A percentile compares a stretch with the other conserved stretches of the same genome.
phyloP scores from a whole-genome alignment of 163 green algal species.

The Volvox carteri region DNA sequence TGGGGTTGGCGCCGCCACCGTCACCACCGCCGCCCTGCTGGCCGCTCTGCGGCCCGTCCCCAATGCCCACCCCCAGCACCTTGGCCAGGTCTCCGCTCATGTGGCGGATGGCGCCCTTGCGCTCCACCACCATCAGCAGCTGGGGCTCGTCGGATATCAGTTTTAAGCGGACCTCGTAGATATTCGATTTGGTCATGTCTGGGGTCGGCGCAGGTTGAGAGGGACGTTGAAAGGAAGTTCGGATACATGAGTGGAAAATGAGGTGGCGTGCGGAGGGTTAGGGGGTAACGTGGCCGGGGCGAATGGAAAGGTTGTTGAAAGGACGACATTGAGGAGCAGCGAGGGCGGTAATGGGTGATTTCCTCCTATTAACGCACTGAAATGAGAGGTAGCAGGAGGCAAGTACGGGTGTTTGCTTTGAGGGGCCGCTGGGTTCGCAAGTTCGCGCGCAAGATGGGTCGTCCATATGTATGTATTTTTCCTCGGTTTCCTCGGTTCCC shows the following conservation, averaged over 20 bases:
- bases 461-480: no score
- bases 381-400: no score
- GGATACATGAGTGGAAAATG: not conserved
- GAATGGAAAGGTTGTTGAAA: no score
- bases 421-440: no score
- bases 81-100: constrained; percentile 49
- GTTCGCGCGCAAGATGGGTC: no score
- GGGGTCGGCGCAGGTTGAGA: not conserved
- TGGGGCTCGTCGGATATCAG: constrained; percentile 35
- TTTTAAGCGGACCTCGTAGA: constrained; percentile 31
- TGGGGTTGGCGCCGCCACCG: not conserved
- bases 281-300: no score
- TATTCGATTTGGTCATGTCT: constrained; percentile 30
- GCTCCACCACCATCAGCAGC: constrained; percentile 55
- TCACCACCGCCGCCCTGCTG: not conserved
- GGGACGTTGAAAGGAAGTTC: not conserved
- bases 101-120: constrained; percentile 33
- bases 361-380: no score
- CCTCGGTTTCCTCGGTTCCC: no score
- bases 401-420: no score
- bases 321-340: no score
- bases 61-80: constrained; percentile 10
- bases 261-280: not conserved
- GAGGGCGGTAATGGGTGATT: no score
- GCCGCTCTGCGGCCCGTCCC: not conserved